phyloP scores from a whole-genome alignment of 225 moss, liverwort and hornwort species.

The Anthoceros angustus region DNA sequence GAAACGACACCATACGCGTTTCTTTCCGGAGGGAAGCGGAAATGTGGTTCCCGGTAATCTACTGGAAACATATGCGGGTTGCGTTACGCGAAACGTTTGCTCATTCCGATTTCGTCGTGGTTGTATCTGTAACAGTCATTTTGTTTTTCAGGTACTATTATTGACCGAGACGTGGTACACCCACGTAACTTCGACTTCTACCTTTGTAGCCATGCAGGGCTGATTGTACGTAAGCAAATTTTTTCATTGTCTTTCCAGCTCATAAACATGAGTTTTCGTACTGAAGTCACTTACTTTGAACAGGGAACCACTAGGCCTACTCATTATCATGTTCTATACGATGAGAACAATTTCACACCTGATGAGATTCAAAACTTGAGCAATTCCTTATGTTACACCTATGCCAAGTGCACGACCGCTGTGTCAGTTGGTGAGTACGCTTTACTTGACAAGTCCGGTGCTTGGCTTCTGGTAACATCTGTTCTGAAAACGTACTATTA shows the following conservation, averaged over 20 bases:
- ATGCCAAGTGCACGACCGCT: slow-evolving; percentile 72
- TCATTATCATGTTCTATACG: slow-evolving; percentile 79
- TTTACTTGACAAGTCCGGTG: neutral
- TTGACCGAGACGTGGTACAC: slow-evolving; percentile 77
- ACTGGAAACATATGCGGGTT: neutral
- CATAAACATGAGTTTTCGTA: neutral
- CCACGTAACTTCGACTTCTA: slow-evolving; percentile 85
- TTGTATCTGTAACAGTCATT: no score
- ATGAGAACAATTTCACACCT: slow-evolving; percentile 58
- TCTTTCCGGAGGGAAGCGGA: slow-evolving; percentile 48
- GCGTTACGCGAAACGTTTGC: neutral
- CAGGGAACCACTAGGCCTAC: slow-evolving; percentile 90
- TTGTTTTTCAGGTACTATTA: slow-evolving; percentile 49
- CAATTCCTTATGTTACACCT: slow-evolving; percentile 84
- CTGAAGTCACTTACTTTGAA: neutral
- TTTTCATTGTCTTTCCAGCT: neutral
- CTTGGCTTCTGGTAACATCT: neutral
- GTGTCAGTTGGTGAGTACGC: slow-evolving; percentile 57
- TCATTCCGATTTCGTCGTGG: neutral
- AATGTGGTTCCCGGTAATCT: slow-evolving; percentile 60
- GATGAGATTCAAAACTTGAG: slow-evolving; percentile 75
- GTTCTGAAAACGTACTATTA: neutral
- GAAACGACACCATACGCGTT: slow-evolving; percentile 89
- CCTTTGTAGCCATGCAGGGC: slow-evolving; percentile 68
- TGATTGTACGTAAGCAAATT: slow-evolving; percentile 35